Percentiles rank a stretch among this genome's conserved stretches.
These are phyloP conservation scores for Pittosporum tobira DNA, from an alignment of 129 eudicot species.

Conservation along the genomic window DNA sequence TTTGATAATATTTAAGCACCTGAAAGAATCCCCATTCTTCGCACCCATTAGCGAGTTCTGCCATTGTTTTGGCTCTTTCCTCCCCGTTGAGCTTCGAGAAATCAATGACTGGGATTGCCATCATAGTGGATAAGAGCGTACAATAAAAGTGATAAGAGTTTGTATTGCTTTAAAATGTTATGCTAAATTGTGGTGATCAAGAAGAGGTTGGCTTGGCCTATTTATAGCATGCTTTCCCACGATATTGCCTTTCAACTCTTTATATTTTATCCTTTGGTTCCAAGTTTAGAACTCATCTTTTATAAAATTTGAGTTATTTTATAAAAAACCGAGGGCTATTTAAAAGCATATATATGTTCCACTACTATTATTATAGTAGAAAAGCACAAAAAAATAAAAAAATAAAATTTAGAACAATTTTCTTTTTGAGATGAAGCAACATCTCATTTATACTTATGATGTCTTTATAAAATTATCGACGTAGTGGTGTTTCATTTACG, in stretches of 20 bases:
- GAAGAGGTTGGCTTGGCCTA: constrained; percentile 15
- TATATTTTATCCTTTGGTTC: constrained; percentile 17
- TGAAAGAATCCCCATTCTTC: constrained; percentile 94
- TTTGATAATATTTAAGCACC: constrained; percentile 25
- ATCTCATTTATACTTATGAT: no score
- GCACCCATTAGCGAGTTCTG: constrained; percentile 58
- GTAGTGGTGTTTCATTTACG: no score
- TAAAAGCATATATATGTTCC: no score
- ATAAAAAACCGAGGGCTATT: no score
- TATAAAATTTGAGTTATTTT: no score
- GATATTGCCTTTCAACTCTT: constrained; percentile 35
- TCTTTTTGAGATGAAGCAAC: no score
- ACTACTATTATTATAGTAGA: no score
- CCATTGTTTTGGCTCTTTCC: constrained; percentile 52
- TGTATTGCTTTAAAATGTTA: neutral
- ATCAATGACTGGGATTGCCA: constrained; percentile 89
- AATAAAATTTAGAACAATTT: no score
- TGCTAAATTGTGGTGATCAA: constrained; percentile 16
- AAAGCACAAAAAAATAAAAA: no score
- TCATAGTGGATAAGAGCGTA: constrained; percentile 1
- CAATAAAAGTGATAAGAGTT: neutral
- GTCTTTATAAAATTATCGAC: no score
- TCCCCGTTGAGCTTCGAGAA: constrained; percentile 69
- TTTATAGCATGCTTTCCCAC: constrained; percentile 31
- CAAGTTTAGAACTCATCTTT: no score